A percentile compares a stretch with the other conserved stretches of the same genome.
phyloP scores from a whole-genome alignment of 2,329 filamentous ascomycete genomes.

The Plectosphaerella plurivora region DNA sequence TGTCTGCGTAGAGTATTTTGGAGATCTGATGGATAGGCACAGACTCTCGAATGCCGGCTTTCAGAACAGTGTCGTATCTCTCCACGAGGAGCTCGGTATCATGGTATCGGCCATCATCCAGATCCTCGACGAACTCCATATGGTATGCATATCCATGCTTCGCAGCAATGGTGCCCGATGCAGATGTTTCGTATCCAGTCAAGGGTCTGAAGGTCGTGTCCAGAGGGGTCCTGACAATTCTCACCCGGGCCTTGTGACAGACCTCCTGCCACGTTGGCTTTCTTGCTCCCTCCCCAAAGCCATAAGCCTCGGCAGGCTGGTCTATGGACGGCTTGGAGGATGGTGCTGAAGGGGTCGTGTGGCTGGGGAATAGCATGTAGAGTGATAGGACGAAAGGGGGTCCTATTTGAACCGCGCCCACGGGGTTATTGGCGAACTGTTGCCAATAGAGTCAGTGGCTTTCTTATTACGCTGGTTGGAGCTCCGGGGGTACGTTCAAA shows the following conservation, averaged over 20 bases:
- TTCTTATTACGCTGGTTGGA: too few species aligned
- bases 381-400: conserved; percentile 81
- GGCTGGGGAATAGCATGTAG: conserved; percentile 91
- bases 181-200: background rate
- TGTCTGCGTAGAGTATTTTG: conserved; percentile 92
- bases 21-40: conserved; percentile 61
- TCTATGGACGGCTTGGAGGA: background rate
- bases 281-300: conserved; percentile 49
- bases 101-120: conserved; percentile 55
- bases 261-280: conserved; percentile 90
- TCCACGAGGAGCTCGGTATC: conserved; percentile 25
- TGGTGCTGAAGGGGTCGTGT: conserved; percentile 41
- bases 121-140: conserved; percentile 76
- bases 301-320: conserved; percentile 25
- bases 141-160: conserved; percentile 66
- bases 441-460: too few species aligned
- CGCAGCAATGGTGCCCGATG: conserved; percentile 1
- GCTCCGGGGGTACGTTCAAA: too few species aligned
- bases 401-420: conserved; percentile 71
- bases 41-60: conserved; percentile 45
- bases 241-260: conserved; percentile 85
- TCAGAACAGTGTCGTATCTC: conserved; percentile 33
- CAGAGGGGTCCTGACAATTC: conserved; percentile 68
- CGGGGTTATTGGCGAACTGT: conserved; percentile 59
- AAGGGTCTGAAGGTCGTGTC: conserved; percentile 28